Percentiles rank a stretch among this genome's conserved stretches.
Conservation (phyloP, 441 rosid species). For the Erysimum pusillum region DNA sequence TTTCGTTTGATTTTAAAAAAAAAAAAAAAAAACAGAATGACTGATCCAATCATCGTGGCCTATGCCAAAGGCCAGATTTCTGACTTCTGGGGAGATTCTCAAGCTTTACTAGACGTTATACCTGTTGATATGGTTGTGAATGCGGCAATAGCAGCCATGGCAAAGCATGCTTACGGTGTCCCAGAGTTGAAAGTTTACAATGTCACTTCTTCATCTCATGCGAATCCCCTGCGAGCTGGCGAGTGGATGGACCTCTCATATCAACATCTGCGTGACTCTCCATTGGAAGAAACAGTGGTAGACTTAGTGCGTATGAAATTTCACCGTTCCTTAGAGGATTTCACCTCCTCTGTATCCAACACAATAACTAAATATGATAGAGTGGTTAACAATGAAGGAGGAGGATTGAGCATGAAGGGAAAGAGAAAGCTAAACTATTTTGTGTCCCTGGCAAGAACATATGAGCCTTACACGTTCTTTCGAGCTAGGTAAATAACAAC, state of each 20-base stretch:
- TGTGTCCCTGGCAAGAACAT: slow-evolving; percentile 30
- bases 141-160: slow-evolving; percentile 52
- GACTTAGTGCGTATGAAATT: slow-evolving; percentile 37
- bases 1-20: background rate
- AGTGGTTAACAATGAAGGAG: too few relatives aligned
- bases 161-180: slow-evolving; percentile 49
- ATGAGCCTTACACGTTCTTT: slow-evolving; percentile 38
- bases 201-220: slow-evolving; percentile 48
- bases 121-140: slow-evolving; percentile 48
- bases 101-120: slow-evolving; percentile 36
- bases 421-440: slow-evolving; percentile 27
- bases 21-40: slow-evolving; percentile 33
- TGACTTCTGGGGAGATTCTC: slow-evolving; percentile 43
- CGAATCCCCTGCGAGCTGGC: slow-evolving; percentile 47
- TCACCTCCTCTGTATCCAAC: slow-evolving; percentile 30
- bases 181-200: slow-evolving; percentile 48
- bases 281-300: slow-evolving; percentile 38
- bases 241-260: slow-evolving; percentile 34
- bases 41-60: slow-evolving; percentile 45
- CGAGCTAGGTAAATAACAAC: slow-evolving; percentile 33
- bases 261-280: slow-evolving; percentile 46
- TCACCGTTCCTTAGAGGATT: slow-evolving; percentile 42
- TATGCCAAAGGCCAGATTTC: slow-evolving; percentile 52
- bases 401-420: slow-evolving; percentile 34
- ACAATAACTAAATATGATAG: background rate